Base-by-base conservation (phyloP, 768 basidiomycete genomes). In the Naganishia vaughanmartiniae region DNA sequence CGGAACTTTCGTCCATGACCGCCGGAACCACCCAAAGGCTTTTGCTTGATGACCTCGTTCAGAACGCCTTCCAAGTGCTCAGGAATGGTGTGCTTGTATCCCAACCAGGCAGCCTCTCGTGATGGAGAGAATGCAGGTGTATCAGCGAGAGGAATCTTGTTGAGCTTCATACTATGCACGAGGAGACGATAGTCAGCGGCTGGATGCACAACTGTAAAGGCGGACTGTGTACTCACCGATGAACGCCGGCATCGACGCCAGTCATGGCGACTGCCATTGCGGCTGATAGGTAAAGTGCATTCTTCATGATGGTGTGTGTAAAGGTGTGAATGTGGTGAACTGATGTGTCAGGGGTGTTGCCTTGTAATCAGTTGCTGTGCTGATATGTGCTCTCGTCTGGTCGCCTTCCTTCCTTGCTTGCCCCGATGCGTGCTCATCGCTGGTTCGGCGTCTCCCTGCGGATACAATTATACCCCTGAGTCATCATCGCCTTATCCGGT, bases 1-100 rank as follows among this genome's bases (percentile, higher is more conserved):
- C 39, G 36, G 26, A 58, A 57, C 56, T 69, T 57, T 6, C 68
- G 39, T n/a, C 68, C 56, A 0, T 60, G 45, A 55, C 63, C 65
- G 58, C 78, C 78, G 46, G 87, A 84, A 55, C 91, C 91, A 75
- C 89, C 84, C 67, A 93, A 83, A 66, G 90, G 90, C 63, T 85
- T 75, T 73, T 87, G 60, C 60, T 42, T 45, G 39, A 63, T 63
- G 42, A n/a, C 60, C 84, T 63, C 72, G 67, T 21, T 51, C 48
- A 54, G 48, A 30, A 53, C 55, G 54, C 54, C 74, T 70, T 69
- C 70, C 73, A 81, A 82, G 76, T 85, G 84, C 34, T 79, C 24
- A 26, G 60, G 81, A 66, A 84, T 86, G 65, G 91, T 88, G 85
- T 98, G 96, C 85, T 99, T 98, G 85, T 92, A 87, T n/a, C 89